These are phyloP conservation scores for Dryadomyces sulphureus DNA, from an alignment of 2,329 filamentous ascomycete species.

Conservation along the genomic window DNA sequence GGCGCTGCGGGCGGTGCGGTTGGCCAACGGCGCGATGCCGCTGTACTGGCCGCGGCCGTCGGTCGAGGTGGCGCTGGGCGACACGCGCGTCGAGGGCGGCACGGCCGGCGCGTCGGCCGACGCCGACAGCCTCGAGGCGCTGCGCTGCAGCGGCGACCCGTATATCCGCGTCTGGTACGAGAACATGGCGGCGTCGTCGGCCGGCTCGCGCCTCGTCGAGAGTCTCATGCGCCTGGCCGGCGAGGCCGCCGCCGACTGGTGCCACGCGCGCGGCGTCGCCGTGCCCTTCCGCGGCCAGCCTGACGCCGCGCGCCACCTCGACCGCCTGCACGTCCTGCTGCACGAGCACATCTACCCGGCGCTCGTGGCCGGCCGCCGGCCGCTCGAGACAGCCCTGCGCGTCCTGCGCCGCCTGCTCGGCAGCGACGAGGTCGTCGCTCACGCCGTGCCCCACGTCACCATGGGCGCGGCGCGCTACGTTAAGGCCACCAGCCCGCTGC, in stretches of 20 bases:
- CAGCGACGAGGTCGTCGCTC: slow-evolving; percentile 33
- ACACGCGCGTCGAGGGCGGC: slow-evolving; percentile 9
- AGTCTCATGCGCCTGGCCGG: slow-evolving; percentile 47
- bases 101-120: too few relatives aligned
- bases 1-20: slow-evolving; percentile 25
- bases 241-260: slow-evolving; percentile 47
- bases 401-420: slow-evolving; percentile 28
- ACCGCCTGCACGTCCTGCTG: slow-evolving; percentile 22
- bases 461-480: slow-evolving; percentile 46
- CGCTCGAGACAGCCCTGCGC: slow-evolving; percentile 17
- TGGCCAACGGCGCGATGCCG: slow-evolving; percentile 34
- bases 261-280: slow-evolving; percentile 38
- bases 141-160: slow-evolving; percentile 30
- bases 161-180: slow-evolving; percentile 29
- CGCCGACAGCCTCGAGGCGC: slow-evolving; percentile 11
- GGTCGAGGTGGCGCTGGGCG: slow-evolving; percentile 27
- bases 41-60: slow-evolving; percentile 28
- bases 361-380: slow-evolving; percentile 19
- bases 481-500: slow-evolving; percentile 51
- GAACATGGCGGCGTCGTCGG: not conserved
- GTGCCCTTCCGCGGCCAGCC: slow-evolving; percentile 42
- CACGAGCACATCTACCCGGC: slow-evolving; percentile 23
- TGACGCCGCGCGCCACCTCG: slow-evolving; percentile 22
- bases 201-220: slow-evolving; percentile 25
- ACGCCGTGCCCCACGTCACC: slow-evolving; percentile 38